Evolutionary conservation across 352 stramenopile genomes (phyloP).

Genomic region (Globisporangium acanthophoron): DNA sequence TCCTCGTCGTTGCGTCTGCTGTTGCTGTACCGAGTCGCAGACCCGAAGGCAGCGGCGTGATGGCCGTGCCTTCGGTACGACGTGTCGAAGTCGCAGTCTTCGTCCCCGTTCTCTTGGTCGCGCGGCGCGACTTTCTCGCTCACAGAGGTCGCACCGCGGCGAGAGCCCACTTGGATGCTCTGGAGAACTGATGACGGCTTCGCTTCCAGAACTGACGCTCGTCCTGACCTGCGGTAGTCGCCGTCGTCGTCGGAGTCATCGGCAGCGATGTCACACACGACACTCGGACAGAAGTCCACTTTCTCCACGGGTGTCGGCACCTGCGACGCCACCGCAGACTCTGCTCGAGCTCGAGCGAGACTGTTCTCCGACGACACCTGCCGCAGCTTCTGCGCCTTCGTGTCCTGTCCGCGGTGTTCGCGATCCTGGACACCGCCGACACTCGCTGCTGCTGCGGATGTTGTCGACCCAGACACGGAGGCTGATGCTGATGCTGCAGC

Average conservation of each 20-base stretch:
- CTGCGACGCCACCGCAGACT: background rate
- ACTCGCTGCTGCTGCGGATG: background rate
- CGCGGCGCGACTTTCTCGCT: conserved; percentile 13
- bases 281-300: conserved; percentile 21
- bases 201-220: background rate
- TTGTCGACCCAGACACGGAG: background rate
- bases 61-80: background rate
- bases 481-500: background rate
- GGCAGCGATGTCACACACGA: conserved; percentile 27
- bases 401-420: background rate
- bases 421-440: background rate
- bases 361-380: conserved; percentile 26
- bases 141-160: background rate
- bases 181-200: conserved; percentile 1
- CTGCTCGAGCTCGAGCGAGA: conserved; percentile 1
- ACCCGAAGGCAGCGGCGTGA: background rate
- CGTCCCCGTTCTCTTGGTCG: conserved; percentile 3
- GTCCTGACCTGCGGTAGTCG: background rate
- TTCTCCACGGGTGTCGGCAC: conserved; percentile 3
- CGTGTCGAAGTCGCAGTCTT: background rate
- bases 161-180: conserved; percentile 2
- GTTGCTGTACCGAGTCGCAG: background rate
- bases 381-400: conserved; percentile 8
- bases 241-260: conserved; percentile 12
- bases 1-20: background rate